phyloP scores from a whole-genome alignment of 1,284 basidiomycete species.

The Hemileia vastatrix region DNA sequence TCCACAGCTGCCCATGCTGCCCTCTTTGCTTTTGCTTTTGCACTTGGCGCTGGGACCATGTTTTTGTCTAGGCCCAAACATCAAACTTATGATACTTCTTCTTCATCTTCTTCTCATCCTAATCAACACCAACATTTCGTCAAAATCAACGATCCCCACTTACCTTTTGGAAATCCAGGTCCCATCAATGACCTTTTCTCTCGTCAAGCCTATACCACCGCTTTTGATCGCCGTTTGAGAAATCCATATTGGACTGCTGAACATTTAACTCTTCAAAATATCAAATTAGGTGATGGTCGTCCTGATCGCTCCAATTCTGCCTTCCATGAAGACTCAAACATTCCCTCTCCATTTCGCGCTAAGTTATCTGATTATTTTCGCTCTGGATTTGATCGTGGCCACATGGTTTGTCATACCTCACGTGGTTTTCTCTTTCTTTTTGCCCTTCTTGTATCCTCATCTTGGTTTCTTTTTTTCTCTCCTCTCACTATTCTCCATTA shows the following conservation, averaged over 20 bases:
- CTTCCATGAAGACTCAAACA: slow-evolving; percentile 71
- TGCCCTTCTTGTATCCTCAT: not conserved
- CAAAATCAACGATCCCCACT: not conserved
- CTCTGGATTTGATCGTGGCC: slow-evolving; percentile 92
- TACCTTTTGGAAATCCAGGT: slow-evolving; percentile 50
- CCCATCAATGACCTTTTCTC: slow-evolving; percentile 71
- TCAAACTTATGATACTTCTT: too few relatives aligned
- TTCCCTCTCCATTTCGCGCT: slow-evolving; percentile 73
- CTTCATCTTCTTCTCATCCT: too few relatives aligned
- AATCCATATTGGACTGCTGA: slow-evolving; percentile 67
- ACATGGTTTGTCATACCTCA: slow-evolving; percentile 56
- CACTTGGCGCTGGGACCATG: too few relatives aligned
- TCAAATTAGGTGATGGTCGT: slow-evolving; percentile 14
- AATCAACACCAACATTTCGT: too few relatives aligned
- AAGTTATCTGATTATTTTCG: slow-evolving; percentile 76
- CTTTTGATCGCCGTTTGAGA: slow-evolving; percentile 77
- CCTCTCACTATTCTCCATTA: not conserved
- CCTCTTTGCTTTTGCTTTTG: too few relatives aligned
- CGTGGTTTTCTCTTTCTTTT: not conserved
- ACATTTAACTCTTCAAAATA: slow-evolving; percentile 27
- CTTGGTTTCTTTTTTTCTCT: too few relatives aligned
- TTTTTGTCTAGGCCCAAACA: too few relatives aligned
- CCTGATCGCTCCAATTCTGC: slow-evolving; percentile 35
- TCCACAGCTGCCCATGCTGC: too few relatives aligned
- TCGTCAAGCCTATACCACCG: slow-evolving; percentile 72